phyloP scores from a whole-genome alignment of 495 filamentous ascomycete species.

The Cercophora scortea region DNA sequence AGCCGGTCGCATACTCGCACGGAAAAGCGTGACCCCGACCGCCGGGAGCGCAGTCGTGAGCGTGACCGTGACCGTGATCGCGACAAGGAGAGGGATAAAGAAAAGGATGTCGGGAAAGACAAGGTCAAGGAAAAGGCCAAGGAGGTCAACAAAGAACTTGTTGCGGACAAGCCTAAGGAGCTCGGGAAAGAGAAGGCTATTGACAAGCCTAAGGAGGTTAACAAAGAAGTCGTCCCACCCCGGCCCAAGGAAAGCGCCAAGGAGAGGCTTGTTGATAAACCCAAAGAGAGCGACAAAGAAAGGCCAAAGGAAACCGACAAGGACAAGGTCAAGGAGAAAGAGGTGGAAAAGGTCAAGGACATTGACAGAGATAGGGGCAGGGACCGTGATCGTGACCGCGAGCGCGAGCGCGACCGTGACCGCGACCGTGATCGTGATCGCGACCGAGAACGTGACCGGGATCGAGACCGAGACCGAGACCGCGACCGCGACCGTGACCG shows the following conservation, averaged over 20 bases:
- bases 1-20: conserved; percentile 23
- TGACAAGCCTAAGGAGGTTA: neutral
- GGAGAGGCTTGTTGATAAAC: too few relatives aligned
- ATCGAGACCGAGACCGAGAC: conserved; percentile 14
- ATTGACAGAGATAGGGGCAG: too few relatives aligned
- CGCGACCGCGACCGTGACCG: conserved; percentile 3
- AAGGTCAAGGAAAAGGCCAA: neutral
- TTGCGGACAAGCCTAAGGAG: neutral
- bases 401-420: conserved; percentile 6
- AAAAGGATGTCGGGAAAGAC: neutral
- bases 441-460: conserved; percentile 2
- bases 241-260: too few relatives aligned
- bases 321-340: too few relatives aligned
- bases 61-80: conserved; percentile 13
- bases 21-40: conserved; percentile 13
- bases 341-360: too few relatives aligned
- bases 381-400: too few relatives aligned
- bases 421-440: too few relatives aligned
- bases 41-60: conserved; percentile 18
- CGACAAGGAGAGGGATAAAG: conserved; percentile 4
- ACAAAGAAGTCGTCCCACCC: too few relatives aligned
- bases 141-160: neutral
- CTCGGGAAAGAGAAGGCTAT: neutral
- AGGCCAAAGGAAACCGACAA: too few relatives aligned
- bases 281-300: too few relatives aligned